Evolutionary conservation across 768 basidiomycete species (phyloP).

Genomic region (Cubamyces lactineus): DNA sequence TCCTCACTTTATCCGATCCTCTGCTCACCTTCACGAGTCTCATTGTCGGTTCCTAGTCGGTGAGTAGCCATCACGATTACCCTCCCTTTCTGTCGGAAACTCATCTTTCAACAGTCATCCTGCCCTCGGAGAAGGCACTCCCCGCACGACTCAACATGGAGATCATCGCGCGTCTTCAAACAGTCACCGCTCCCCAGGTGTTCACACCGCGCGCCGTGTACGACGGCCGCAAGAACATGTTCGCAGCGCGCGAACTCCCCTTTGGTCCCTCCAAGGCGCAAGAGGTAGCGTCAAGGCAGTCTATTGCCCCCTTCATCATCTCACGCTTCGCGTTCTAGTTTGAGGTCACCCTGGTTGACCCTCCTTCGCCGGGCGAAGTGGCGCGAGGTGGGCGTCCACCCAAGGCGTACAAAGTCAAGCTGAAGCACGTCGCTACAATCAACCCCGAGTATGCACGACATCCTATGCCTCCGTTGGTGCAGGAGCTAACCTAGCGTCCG

Average conservation of each 20-base stretch:
- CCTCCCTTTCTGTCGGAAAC: too few species aligned
- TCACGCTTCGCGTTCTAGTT: slow-evolving; percentile 48
- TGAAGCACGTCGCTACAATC: slow-evolving; percentile 77
- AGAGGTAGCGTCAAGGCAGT: slow-evolving; percentile 56
- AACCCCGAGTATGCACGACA: slow-evolving; percentile 67
- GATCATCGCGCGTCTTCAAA: slow-evolving; percentile 66
- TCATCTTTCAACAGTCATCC: slow-evolving; percentile 49
- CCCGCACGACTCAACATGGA: slow-evolving; percentile 73
- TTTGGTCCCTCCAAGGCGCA: slow-evolving; percentile 54
- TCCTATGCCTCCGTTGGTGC: not conserved
- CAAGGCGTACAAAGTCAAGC: slow-evolving; percentile 66
- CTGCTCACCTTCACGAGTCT: not conserved
- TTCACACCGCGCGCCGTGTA: slow-evolving; percentile 78
- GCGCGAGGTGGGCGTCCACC: slow-evolving; percentile 41
- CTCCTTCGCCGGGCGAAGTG: slow-evolving; percentile 33
- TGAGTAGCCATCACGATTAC: slow-evolving; percentile 5
- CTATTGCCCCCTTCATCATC: not conserved
- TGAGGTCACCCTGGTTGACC: slow-evolving; percentile 54
- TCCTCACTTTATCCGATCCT: not conserved
- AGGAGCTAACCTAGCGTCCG: not conserved
- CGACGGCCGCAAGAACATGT: slow-evolving; percentile 81
- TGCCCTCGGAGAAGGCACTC: slow-evolving; percentile 67
- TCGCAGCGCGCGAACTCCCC: slow-evolving; percentile 60
- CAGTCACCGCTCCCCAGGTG: slow-evolving; percentile 55
- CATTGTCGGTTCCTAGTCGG: slow-evolving; percentile 20